Percentiles rank a stretch among this genome's conserved stretches.
Evolutionary conservation across 2,329 filamentous ascomycete genomes (phyloP).

Genomic region (Colletotrichum lindemuthianum): DNA sequence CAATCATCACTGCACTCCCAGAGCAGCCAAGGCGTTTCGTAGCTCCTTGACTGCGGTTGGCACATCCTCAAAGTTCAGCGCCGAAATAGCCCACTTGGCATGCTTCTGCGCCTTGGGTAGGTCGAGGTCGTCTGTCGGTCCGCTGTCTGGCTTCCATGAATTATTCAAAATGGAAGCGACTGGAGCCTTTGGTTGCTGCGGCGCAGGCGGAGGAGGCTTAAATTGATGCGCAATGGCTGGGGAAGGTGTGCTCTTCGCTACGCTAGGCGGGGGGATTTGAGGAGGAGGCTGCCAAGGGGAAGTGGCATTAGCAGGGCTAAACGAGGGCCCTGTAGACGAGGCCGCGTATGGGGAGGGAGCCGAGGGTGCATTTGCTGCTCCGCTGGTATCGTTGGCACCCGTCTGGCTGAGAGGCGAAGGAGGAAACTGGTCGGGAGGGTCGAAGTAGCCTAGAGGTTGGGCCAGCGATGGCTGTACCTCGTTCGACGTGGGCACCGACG

Average conservation of each 20-base stretch:
- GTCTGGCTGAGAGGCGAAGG: conserved; percentile 49
- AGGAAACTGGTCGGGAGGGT: conserved; percentile 44
- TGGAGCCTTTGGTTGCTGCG: conserved; percentile 19
- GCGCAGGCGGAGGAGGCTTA: conserved; percentile 36
- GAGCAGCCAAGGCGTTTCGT: conserved; percentile 73
- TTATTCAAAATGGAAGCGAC: conserved; percentile 32
- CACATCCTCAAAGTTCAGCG: conserved; percentile 95
- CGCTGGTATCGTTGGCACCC: conserved; percentile 42
- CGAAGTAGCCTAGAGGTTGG: conserved; percentile 47
- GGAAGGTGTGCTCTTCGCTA: conserved; percentile 26
- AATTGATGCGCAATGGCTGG: conserved; percentile 35
- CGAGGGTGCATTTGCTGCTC: conserved; percentile 1
- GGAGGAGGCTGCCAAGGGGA: conserved; percentile 29
- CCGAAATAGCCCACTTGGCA: conserved; percentile 95
- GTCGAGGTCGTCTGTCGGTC: conserved; percentile 55
- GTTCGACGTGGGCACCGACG: conserved; percentile 26
- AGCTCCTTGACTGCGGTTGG: conserved; percentile 89
- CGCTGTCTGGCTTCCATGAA: conserved; percentile 29
- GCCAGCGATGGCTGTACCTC: conserved; percentile 33
- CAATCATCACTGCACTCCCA: conserved; percentile 64
- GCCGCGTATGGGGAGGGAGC: conserved; percentile 27
- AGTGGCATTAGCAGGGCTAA: conserved; percentile 23
- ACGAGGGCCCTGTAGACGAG: conserved; percentile 27
- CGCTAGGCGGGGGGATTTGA: conserved; percentile 6
- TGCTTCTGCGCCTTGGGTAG: conserved; percentile 91